Evolutionary conservation across 163 green algal genomes (phyloP), one percentile per base, ranked within the genome.

Genomic region (Scenedesmus sp.): DNA sequence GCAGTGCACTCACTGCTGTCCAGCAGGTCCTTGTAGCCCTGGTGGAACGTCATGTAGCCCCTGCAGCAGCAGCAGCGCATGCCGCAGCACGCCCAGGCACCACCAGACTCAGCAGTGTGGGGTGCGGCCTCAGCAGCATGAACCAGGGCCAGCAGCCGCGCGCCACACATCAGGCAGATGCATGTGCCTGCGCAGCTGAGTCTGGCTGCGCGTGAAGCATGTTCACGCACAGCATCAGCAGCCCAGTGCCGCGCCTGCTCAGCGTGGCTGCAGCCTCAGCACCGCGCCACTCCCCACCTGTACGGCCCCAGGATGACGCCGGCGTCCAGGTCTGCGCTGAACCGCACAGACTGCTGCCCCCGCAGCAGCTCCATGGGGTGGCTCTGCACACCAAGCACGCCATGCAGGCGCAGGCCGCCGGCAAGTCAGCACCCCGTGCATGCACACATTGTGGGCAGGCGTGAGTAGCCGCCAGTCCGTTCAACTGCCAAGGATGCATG

Each of bases 221-320:
- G 46, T 53, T 53, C n/a, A 10, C 10, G 46, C 37, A 44, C 3
- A 49, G 72, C 72, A 49, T 3, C 35, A 43, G 35, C 7, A 13
- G 13, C 3, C 20, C 13, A 26, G 20, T 22, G 37, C 13, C 6
- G 16, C 24, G 20, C 13, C 72, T 22, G 12, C 46, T 16, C 6
- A 53, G n/a, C 40, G 20, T 16, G 18, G 37, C 73, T 49, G 18
- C 40, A 53, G 18, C 22, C 46, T 9, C 3, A 46, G 15, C 73
- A n/a, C 7, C 20, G 16, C 18, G 20, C 72, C 72, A 82, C 9
- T 33, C 20, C 81, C 40, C 51, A 86, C 81, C 81, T 59, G 59
- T 89, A 89, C 3, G 84, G 84, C 59, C 84, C 84, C 59, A 89
- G 84, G 4, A 89, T 65, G 24, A 49, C 59, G 15, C 84, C 84